Base-by-base conservation (phyloP, 2,329 filamentous ascomycete species). In the Colletotrichum sp. region DNA sequence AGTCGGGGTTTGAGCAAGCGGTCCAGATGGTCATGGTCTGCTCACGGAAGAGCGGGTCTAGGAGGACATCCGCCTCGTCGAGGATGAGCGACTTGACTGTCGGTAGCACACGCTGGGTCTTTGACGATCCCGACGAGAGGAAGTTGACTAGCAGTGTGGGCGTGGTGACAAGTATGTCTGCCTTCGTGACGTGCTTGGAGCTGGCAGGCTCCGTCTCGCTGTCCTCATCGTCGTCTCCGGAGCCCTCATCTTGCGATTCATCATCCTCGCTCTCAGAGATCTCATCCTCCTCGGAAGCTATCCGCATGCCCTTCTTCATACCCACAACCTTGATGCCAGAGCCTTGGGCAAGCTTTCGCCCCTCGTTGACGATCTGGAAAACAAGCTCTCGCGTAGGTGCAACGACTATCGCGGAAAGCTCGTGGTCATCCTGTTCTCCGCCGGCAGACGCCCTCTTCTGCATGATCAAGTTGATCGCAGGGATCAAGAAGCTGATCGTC, bases 41-140 rank as follows among this genome's bases (percentile, higher is more conserved):
- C 27, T 97, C 93, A 71, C 94, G 91, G 86, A 99, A 99, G 7
- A 98, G 87, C 18, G 94, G 93, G 79, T 98, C 96, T 13, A 99
- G 90, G 8, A 99, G 92, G 16, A 98, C 95, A 82, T 99, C 97
- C 1, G 95, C 97, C 86, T 99, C 97, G 80, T 99, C 97, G 4
- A 99, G 87, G 43, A 98, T 89, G 21, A 99, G 86, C 65, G 92
- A 92, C 58, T 89, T 89, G 6, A 98, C 92, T 1, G 90, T 89
- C 0, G 94, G 91, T 7, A 98, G 83, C 7, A 87, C 84, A 36
- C 86, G 83, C 79, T 87, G 67, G 75, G 84, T 81, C 77, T 85
- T 80, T 69, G 85, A 84, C 12, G 88, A 86, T 6, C 82, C 82
- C 55, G 78, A 81, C n/a, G 76, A 81, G 78, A 43, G 85, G 5